These are phyloP conservation scores for Rhodotorula sp. DNA, from an alignment of 1,284 basidiomycete genomes.

Conservation along the genomic window DNA sequence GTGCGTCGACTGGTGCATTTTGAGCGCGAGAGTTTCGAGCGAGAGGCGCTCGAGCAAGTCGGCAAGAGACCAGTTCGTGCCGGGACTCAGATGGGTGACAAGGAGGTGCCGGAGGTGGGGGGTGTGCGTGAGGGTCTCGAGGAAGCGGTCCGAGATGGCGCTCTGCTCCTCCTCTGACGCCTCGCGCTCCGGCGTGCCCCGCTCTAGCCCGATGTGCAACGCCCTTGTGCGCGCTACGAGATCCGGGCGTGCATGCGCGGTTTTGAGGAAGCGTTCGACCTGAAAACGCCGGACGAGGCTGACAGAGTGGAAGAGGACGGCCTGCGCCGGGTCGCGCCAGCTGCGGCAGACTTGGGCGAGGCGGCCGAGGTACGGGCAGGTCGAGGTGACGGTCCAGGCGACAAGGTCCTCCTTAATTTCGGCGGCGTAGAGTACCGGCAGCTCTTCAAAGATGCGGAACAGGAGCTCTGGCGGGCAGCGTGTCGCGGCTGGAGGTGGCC, in stretches of 20 bases:
- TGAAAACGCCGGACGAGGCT: neutral
- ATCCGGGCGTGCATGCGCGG: neutral
- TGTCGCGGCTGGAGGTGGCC: neutral
- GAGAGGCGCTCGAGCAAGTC: neutral
- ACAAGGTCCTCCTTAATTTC: constrained; percentile 10
- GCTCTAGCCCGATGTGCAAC: neutral
- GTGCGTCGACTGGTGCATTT: constrained; percentile 5
- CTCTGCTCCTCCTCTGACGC: neutral
- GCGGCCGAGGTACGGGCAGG: constrained; percentile 3
- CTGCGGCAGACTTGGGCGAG: constrained; percentile 6
- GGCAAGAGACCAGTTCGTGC: neutral
- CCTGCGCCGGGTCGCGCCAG: constrained; percentile 6
- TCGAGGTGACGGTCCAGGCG: constrained; percentile 14
- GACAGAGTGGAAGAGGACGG: constrained; percentile 7
- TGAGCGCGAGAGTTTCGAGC: constrained; percentile 3
- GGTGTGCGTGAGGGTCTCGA: neutral
- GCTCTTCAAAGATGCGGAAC: constrained; percentile 2
- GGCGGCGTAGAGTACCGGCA: constrained; percentile 7
- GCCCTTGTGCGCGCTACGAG: neutral
- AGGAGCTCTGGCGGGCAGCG: constrained; percentile 11
- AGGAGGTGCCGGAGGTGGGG: neutral
- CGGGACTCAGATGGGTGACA: neutral
- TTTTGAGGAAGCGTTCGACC: neutral
- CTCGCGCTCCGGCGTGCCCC: neutral
- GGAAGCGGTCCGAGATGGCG: neutral